Base-by-base conservation (phyloP, 345 rosid genomes). In the Geranium rotundifolium region DNA sequence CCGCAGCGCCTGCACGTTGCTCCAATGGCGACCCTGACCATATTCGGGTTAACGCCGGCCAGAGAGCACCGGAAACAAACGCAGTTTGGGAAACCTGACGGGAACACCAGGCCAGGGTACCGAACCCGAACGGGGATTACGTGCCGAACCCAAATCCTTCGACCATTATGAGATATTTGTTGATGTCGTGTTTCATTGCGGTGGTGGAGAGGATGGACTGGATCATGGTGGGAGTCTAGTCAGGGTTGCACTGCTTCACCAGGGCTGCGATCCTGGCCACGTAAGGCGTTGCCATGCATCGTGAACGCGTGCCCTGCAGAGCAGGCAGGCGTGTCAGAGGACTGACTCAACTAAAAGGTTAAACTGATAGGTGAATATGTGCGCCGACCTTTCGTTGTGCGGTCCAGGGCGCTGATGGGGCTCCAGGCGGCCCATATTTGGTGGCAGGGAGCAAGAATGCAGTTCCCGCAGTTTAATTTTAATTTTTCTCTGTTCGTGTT, bases 371-470 rank as follows among this genome's bases (percentile, higher is more conserved):
- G n/a, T n/a, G n/a, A n/a, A n/a, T n/a, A n/a, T n/a, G n/a, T 0
- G 71, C 19, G 14, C 49, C 52, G 19, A 81, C 95, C 91, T 72
- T 50, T 57, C 31, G 89, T 71, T 17, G 76, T 46, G 7, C 86
- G 88, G 27, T 92, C 88, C 4, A 58, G 64, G 72, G 78, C 91
- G 61, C 98, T 92, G 49, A 80, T 65, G 37, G 83, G 89, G 65
- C 92, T 85, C 98, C 96, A 87, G 18, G 98, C 98, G 3, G 90
- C 96, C 95, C 95, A 92, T 46, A 87, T 82, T 73, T 92, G 93
- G 68, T 84, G 85, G 13, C 96, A 96, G n/a, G 98, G 98, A 19
- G 93, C 96, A 57, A 81, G 83, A 69, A 89, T 71, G 62, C n/a
- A n/a, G n/a, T n/a, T n/a, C n/a, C n/a, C n/a, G n/a, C n/a, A n/a